Evolutionary conservation across 495 filamentous ascomycete species (phyloP), one percentile per base, ranked within the genome.

Genomic region (Talaromyces liani): DNA sequence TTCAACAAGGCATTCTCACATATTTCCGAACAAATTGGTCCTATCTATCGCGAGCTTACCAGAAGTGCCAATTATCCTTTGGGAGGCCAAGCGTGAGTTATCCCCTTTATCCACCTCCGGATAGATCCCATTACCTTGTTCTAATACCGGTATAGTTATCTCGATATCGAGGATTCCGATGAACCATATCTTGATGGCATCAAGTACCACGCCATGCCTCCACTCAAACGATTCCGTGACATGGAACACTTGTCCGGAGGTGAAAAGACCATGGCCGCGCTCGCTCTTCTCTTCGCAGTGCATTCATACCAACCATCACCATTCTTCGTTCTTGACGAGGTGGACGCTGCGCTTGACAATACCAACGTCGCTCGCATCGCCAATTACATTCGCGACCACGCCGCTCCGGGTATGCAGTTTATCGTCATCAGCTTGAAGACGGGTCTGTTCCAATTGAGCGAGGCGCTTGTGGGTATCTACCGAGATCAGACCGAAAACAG

Each of bases 201-300:
- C 76, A 96, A 95, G 67, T 99, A 98, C 75, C 91, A 97, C 74
- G 94, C 95, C 67, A 98, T 97, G 93, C 94, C 94, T 25, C 94
- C 94, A 7, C 85, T 96, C 63, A 99, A 99, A 79, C 92, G 94
- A 60, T 99, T 98, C 86, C 85, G 94, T 41, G 95, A 98, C 75
- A 98, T 99, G 94, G 94, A 98, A 74, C 93, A 96, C 71, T 84
- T 99, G 24, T 96, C 91, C 10, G 94, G 94, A 66, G 94, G 94
- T 61, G 94, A 99, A 79, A 98, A 98, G 84, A 97, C 95, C 14
- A 99, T 99, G 88, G 94, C 94, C 2, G 94, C 94, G 47, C 82
- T 99, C 24, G 94, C 94, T 20, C 80, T 99, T 60, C 85, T 99
- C 6, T 98, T 99, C 69, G 93, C 94, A 24, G 91, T 99, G 64